Conservation (phyloP, 345 rosid genomes). For the Populus ilicifolia region DNA sequence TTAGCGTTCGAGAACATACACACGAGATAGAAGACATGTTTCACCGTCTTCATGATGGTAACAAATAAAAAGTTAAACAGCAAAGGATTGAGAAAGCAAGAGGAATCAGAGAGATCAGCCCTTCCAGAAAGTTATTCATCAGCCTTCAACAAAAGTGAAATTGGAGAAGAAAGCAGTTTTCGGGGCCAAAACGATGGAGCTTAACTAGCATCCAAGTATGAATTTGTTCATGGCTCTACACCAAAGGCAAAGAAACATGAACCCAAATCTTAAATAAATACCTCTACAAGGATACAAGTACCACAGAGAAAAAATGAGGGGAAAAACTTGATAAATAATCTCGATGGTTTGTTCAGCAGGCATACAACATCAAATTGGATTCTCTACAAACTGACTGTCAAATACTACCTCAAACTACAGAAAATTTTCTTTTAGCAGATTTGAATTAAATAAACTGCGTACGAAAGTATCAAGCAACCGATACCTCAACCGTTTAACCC, state of each 20-base stretch:
- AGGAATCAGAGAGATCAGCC: neutral
- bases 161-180: no score
- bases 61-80: no score
- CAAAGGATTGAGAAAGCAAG: no score
- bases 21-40: no score
- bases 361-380: neutral
- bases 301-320: neutral
- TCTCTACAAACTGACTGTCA: neutral
- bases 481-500: slow-evolving; percentile 6
- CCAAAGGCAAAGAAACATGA: neutral
- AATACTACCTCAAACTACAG: slow-evolving; percentile 5
- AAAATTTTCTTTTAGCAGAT: neutral
- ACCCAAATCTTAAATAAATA: neutral
- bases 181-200: no score
- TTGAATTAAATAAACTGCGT: neutral
- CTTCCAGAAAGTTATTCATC: neutral
- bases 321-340: neutral
- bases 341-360: neutral
- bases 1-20: no score
- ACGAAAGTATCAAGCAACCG: neutral
- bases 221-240: no score
- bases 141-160: no score
- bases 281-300: neutral
- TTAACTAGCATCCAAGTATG: no score
- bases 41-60: no score